Evolutionary conservation across 495 filamentous ascomycete species (phyloP).

Genomic region (Aspergillus cavernicola): DNA sequence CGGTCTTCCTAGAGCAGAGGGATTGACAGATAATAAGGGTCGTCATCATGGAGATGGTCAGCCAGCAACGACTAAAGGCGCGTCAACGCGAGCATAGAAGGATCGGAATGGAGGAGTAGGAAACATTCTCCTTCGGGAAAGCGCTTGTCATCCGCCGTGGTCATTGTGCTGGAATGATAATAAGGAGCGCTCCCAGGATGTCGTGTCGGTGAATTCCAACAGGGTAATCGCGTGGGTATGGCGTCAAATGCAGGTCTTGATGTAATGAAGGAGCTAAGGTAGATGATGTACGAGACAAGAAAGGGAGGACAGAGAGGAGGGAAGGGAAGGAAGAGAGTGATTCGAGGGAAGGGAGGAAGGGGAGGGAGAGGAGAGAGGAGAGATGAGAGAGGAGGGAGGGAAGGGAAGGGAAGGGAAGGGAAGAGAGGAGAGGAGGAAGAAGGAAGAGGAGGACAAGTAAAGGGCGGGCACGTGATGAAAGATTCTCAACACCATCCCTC

Average conservation of each 20-base stretch:
- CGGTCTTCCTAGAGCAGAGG: no score
- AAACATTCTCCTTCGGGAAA: slow-evolving; percentile 5
- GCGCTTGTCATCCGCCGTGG: background rate
- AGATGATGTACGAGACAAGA: slow-evolving; percentile 2
- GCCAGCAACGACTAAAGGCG: slow-evolving; percentile 9
- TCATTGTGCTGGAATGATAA: slow-evolving; percentile 9
- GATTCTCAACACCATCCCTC: no score
- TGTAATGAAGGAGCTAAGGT: background rate
- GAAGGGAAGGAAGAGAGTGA: no score
- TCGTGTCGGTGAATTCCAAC: background rate
- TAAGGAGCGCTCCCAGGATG: background rate
- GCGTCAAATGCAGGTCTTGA: background rate
- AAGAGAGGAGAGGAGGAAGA: background rate
- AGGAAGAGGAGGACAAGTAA: background rate
- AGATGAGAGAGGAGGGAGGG: background rate
- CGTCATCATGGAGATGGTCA: background rate
- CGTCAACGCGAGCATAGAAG: slow-evolving; percentile 17
- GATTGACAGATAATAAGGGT: background rate
- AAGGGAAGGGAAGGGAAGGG: background rate
- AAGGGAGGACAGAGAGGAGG: background rate
- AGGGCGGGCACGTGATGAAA: slow-evolving; percentile 8
- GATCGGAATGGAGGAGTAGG: slow-evolving; percentile 18
- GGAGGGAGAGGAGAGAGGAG: no score
- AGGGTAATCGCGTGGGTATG: slow-evolving; percentile 4
- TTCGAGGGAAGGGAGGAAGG: slow-evolving; percentile 11